phyloP scores from a whole-genome alignment of 345 rosid genomes.

The Mangifera indica region DNA sequence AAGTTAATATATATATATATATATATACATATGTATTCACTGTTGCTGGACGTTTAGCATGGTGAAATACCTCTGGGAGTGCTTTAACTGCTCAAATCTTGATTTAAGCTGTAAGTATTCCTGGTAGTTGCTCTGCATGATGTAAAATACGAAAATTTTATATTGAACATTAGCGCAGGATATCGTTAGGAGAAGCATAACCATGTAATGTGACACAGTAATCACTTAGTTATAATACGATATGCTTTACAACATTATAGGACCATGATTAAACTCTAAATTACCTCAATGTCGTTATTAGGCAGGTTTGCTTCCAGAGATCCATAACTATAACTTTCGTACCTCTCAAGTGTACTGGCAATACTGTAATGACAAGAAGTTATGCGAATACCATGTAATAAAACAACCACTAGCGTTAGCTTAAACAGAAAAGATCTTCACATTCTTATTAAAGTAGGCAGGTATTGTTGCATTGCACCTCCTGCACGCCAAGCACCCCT shows the following conservation, averaged over 20 bases:
- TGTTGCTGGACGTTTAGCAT: not conserved
- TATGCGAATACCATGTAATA: no score
- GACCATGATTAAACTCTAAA: no score
- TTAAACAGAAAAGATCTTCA: no score
- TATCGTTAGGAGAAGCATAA: not conserved
- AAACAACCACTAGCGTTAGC: no score
- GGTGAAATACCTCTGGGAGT: slow-evolving; percentile 57
- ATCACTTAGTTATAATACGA: no score
- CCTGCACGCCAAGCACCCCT: no score
- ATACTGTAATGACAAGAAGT: slow-evolving; percentile 51
- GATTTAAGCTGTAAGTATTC: slow-evolving; percentile 67
- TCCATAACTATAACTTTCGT: slow-evolving; percentile 51
- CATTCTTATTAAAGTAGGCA: no score
- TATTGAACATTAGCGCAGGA: not conserved
- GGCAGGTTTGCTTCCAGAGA: slow-evolving; percentile 44
- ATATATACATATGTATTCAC: not conserved
- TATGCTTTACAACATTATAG: no score
- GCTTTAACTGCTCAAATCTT: slow-evolving; percentile 58
- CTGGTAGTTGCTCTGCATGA: slow-evolving; percentile 53
- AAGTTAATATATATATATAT: not conserved
- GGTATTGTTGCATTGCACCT: no score
- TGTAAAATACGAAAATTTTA: not conserved
- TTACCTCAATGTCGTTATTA: slow-evolving; percentile 53
- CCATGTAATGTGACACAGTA: no score
- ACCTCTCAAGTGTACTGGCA: slow-evolving; percentile 60